These are phyloP conservation scores for Schrenkiella parvula DNA, from an alignment of 345 rosid genomes.

Conservation along the genomic window DNA sequence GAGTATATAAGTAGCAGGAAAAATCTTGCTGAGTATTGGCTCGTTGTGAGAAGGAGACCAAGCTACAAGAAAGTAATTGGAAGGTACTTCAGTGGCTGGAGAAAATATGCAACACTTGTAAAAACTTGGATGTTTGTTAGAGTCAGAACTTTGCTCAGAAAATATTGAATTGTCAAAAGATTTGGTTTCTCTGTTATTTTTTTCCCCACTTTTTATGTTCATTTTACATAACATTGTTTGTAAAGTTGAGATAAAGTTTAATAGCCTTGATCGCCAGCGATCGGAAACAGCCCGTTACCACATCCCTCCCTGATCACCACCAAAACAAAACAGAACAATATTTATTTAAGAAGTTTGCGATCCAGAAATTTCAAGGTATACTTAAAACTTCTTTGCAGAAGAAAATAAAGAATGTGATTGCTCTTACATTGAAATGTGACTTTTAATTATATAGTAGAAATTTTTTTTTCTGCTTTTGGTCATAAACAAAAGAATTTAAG, in stretches of 20 bases:
- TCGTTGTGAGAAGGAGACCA: slow-evolving; percentile 57
- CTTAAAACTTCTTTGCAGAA: slow-evolving; percentile 5
- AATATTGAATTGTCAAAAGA: slow-evolving; percentile 46
- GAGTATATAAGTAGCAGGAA: slow-evolving; percentile 66
- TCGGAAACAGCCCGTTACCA: too few relatives aligned
- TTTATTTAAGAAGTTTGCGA: neutral
- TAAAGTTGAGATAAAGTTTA: neutral
- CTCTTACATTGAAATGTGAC: slow-evolving; percentile 21
- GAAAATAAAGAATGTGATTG: slow-evolving; percentile 23
- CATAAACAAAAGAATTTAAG: slow-evolving; percentile 49
- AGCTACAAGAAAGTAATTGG: slow-evolving; percentile 73
- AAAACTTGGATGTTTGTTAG: slow-evolving; percentile 70
- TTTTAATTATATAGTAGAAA: neutral
- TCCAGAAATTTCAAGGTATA: neutral
- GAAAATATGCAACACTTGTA: slow-evolving; percentile 56
- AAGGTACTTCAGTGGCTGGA: slow-evolving; percentile 77
- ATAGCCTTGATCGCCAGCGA: too few relatives aligned
- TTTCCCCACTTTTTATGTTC: neutral
- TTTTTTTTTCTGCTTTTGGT: neutral
- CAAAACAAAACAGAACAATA: neutral
- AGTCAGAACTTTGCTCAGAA: slow-evolving; percentile 52
- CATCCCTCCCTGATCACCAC: too few relatives aligned
- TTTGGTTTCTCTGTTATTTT: neutral
- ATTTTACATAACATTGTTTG: slow-evolving; percentile 4
- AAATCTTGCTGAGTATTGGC: slow-evolving; percentile 67